phyloP scores from a whole-genome alignment of 805 yeast species.

The Starmerella potacharoeniae region DNA sequence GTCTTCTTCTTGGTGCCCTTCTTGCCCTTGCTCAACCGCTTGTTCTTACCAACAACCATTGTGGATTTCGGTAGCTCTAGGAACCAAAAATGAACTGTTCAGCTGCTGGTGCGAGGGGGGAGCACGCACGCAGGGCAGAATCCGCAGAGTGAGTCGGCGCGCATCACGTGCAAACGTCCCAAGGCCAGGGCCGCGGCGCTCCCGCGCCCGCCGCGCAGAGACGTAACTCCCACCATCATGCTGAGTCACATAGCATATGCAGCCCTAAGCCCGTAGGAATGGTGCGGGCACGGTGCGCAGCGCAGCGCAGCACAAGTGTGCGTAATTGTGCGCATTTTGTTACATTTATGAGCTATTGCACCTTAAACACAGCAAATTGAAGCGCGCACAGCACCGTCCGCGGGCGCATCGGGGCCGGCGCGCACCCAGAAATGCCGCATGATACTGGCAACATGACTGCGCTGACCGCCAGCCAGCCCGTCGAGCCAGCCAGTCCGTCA shows the following conservation, averaged over 20 bases:
- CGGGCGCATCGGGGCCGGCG: too few relatives aligned
- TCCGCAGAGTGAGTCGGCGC: background rate
- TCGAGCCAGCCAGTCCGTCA: too few relatives aligned
- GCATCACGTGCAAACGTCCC: background rate
- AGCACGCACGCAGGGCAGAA: constrained; percentile 1
- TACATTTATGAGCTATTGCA: too few relatives aligned
- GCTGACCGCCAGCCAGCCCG: too few relatives aligned
- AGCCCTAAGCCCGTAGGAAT: background rate
- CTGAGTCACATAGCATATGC: background rate
- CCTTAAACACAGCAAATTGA: too few relatives aligned
- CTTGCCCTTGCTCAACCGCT: constrained; percentile 76
- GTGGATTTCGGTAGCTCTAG: constrained; percentile 11
- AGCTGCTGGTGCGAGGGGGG: constrained; percentile 4
- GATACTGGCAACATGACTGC: too few relatives aligned
- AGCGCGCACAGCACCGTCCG: too few relatives aligned
- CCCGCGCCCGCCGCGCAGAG: too few relatives aligned
- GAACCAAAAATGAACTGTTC: constrained; percentile 7
- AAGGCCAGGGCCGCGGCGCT: background rate
- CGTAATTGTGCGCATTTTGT: too few relatives aligned
- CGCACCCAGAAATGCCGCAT: too few relatives aligned
- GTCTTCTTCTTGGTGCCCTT: constrained; percentile 99
- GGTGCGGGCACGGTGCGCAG: too few relatives aligned
- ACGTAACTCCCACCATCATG: background rate
- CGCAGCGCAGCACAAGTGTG: too few relatives aligned
- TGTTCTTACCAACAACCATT: constrained; percentile 82